These are phyloP conservation scores for Themeda triandra DNA, from an alignment of 176 grass and related monocot genomes.

Conservation along the genomic window DNA sequence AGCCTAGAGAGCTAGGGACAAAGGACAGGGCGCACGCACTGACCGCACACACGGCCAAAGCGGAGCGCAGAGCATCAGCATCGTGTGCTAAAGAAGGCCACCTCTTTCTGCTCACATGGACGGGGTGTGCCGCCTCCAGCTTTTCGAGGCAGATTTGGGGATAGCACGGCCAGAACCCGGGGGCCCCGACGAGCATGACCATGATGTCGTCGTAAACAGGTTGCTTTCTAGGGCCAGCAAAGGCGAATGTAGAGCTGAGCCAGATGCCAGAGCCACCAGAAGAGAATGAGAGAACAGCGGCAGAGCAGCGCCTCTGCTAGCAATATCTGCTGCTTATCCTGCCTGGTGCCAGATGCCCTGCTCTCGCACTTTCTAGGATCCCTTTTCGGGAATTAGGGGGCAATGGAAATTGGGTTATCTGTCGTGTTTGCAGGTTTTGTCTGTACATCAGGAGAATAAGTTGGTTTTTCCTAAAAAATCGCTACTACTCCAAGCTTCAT, in stretches of 20 bases:
- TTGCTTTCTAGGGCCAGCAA: slow-evolving; percentile 44
- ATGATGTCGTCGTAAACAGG: slow-evolving; percentile 35
- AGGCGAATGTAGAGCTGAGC: slow-evolving; percentile 39
- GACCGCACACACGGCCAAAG: slow-evolving; percentile 38
- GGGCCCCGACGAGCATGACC: slow-evolving; percentile 24
- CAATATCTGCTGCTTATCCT: slow-evolving; percentile 18
- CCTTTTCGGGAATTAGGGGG: slow-evolving; percentile 46
- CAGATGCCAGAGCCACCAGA: slow-evolving; percentile 27
- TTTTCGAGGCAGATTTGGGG: slow-evolving; percentile 46
- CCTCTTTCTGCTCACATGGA: slow-evolving; percentile 49
- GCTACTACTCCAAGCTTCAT: background rate
- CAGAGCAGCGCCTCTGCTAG: slow-evolving; percentile 8
- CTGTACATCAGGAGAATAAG: background rate
- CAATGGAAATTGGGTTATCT: slow-evolving; percentile 28
- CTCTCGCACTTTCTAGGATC: slow-evolving; percentile 42
- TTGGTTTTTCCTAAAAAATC: background rate
- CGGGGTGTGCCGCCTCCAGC: slow-evolving; percentile 3
- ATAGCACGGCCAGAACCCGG: background rate
- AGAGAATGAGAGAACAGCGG: background rate
- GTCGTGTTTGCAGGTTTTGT: slow-evolving; percentile 4
- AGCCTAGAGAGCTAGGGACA: slow-evolving; percentile 26
- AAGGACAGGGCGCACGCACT: slow-evolving; percentile 19
- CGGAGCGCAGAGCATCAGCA: slow-evolving; percentile 47
- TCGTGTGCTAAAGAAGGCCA: slow-evolving; percentile 54
- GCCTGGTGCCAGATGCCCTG: slow-evolving; percentile 6